Evolutionary conservation across 495 filamentous ascomycete species (phyloP).

Genomic region (Podospora pseudoanserina): DNA sequence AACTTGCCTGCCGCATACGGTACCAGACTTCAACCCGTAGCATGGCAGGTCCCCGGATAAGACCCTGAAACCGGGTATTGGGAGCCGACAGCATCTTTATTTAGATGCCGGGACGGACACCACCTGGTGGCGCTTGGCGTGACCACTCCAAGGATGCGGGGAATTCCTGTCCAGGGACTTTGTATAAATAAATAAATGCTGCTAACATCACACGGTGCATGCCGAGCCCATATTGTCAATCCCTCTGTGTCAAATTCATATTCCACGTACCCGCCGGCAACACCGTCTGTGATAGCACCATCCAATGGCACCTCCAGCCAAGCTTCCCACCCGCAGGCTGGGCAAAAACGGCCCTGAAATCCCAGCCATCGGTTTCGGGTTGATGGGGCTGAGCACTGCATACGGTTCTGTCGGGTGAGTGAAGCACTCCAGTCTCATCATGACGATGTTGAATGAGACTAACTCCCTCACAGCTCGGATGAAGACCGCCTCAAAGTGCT

Average conservation of each 20-base stretch:
- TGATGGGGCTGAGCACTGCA: constrained; percentile 50
- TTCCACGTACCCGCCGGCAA: too few relatives aligned
- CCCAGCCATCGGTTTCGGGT: constrained; percentile 51
- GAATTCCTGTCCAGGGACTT: neutral
- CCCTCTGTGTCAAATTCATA: too few relatives aligned
- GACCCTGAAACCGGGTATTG: neutral
- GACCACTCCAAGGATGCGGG: neutral
- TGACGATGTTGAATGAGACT: neutral
- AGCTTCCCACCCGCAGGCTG: constrained; percentile 39
- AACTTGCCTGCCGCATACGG: neutral
- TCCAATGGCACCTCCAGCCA: constrained; percentile 21
- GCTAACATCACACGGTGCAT: too few relatives aligned
- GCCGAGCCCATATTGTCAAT: too few relatives aligned
- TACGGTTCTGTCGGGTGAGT: constrained; percentile 43
- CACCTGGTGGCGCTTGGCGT: neutral
- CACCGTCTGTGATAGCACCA: neutral
- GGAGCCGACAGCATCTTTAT: neutral
- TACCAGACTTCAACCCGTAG: neutral
- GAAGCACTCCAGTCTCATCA: neutral
- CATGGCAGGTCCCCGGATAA: neutral
- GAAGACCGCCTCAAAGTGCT: constrained; percentile 48
- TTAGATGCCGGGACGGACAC: neutral
- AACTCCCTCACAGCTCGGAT: constrained; percentile 29
- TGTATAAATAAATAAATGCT: too few relatives aligned
- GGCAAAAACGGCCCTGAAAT: constrained; percentile 54